Conservation (phyloP, 2,329 filamentous ascomycete genomes). For the Sordariomycetes sp. region DNA sequence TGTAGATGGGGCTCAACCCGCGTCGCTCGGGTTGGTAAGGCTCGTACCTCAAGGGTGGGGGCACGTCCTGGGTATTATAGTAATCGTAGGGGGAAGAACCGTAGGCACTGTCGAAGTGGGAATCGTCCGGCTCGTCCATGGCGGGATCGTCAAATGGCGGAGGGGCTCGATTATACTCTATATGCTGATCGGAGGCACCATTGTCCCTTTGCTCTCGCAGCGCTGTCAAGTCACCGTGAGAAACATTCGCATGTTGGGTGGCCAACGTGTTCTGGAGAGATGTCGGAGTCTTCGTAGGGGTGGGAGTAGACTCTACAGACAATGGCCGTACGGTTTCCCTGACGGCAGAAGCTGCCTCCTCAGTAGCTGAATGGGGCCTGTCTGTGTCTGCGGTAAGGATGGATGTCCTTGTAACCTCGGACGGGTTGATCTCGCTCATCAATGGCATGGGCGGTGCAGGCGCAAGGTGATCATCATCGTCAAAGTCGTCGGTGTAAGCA, state of each 20-base stretch:
- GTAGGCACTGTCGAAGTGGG: constrained; percentile 31
- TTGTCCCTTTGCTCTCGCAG: constrained; percentile 29
- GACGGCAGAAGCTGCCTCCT: constrained; percentile 22
- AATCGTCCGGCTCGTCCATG: constrained; percentile 9
- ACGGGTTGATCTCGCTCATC: constrained; percentile 73
- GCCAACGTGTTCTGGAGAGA: constrained; percentile 49
- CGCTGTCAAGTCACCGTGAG: constrained; percentile 42
- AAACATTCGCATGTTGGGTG: constrained; percentile 52
- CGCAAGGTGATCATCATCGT: constrained; percentile 40
- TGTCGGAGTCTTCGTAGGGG: constrained; percentile 40
- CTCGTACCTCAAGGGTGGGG: constrained; percentile 50
- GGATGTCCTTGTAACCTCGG: constrained; percentile 77
- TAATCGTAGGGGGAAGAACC: constrained; percentile 26
- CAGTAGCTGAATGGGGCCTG: constrained; percentile 54
- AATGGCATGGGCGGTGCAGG: constrained; percentile 69
- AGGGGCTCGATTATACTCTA: background rate
- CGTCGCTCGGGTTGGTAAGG: constrained; percentile 57
- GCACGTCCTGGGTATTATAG: constrained; percentile 48
- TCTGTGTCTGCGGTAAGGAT: constrained; percentile 74
- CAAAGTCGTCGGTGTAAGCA: constrained; percentile 33
- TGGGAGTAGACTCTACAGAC: constrained; percentile 44
- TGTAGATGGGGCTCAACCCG: constrained; percentile 79
- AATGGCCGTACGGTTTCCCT: background rate
- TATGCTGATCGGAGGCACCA: background rate
- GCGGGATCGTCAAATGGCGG: constrained; percentile 4